Evolutionary conservation across 2,329 filamentous ascomycete genomes (phyloP), one percentile per base, ranked within the genome.

Genomic region (Chrysoporthe cubensis): DNA sequence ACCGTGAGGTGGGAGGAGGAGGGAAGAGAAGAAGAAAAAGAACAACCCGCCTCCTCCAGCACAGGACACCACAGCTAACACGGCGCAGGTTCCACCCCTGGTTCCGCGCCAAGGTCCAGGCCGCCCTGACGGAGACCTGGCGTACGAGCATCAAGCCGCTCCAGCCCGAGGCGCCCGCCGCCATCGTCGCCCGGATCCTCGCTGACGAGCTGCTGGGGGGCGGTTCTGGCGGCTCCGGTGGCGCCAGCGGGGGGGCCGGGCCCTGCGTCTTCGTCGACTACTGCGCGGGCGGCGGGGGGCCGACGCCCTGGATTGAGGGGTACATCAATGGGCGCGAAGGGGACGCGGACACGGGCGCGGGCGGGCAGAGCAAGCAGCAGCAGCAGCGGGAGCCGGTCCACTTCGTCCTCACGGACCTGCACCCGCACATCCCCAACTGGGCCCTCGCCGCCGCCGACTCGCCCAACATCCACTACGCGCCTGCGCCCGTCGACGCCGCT

Each of bases 251-350:
- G 5, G 74, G 80, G 37, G 79, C 87, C 1, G 78, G 81, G 21
- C 77, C 80, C 1, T 88, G 90, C 76, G 88, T 85, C 21, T 88
- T 91, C 72, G 84, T 94, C 70, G 91, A 94, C 79, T 92, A 93
- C 77, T 93, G 91, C 76, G 89, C 91, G 2, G 91, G 91, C 63
- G 89, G 85, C 16, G 91, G 91, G 52, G 91, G 91, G 0, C 90
- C 90, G 0, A 92, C 88, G 1, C 89, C 89, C 0, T 81, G 80
- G 50, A 88, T 92, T 62, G 89, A 91, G 76, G 80, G 79, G 13
- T 79, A 84, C 54, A 75, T 92, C 70, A 91, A 61, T 11, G 59
- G 34, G 54, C 32, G 32, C 26, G 26, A 26, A 26, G 42, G n/a
- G 40, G 64, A 66, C 18, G 50, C 26, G 21, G 21, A 18, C 14